A percentile compares a stretch with the other conserved stretches of the same genome.
These are phyloP conservation scores for Aspergillus nidulans DNA, from an alignment of 495 filamentous ascomycete genomes.

Conservation along the genomic window DNA sequence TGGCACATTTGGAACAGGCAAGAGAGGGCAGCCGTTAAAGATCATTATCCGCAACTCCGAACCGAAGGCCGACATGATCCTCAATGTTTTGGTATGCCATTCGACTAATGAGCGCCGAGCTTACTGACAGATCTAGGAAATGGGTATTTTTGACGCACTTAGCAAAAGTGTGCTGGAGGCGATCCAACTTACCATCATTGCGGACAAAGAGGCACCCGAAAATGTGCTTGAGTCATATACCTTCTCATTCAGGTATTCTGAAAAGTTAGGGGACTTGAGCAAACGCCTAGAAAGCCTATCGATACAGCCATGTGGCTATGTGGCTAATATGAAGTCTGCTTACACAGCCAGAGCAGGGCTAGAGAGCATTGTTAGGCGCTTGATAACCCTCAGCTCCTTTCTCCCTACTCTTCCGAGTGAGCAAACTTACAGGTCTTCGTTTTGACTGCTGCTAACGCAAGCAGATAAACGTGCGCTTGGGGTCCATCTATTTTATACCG, in stretches of 20 bases:
- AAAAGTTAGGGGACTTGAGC: slow-evolving; percentile 12
- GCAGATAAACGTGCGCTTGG: slow-evolving; percentile 36
- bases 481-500: slow-evolving; percentile 45
- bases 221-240: slow-evolving; percentile 48
- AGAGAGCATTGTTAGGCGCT: slow-evolving; percentile 33
- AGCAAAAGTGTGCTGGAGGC: slow-evolving; percentile 34
- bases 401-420: slow-evolving; percentile 44
- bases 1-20: slow-evolving; percentile 19
- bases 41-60: slow-evolving; percentile 30
- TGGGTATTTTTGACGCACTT: slow-evolving; percentile 45
- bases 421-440: not conserved
- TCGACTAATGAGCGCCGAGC: not conserved
- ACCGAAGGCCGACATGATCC: slow-evolving; percentile 36
- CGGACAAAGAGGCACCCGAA: slow-evolving; percentile 29
- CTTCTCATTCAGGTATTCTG: slow-evolving; percentile 45
- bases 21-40: slow-evolving; percentile 25
- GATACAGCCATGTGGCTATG: slow-evolving; percentile 31
- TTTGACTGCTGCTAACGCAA: not conserved
- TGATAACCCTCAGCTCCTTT: slow-evolving; percentile 32
- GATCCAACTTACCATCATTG: slow-evolving; percentile 42
- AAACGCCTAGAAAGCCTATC: slow-evolving; percentile 27
- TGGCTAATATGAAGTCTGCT: slow-evolving; percentile 30
- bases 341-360: slow-evolving; percentile 33
- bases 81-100: slow-evolving; percentile 38
- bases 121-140: slow-evolving; percentile 31